Base-by-base conservation (phyloP, 129 eudicot genomes). In the Chrysanthemum seticuspe region DNA sequence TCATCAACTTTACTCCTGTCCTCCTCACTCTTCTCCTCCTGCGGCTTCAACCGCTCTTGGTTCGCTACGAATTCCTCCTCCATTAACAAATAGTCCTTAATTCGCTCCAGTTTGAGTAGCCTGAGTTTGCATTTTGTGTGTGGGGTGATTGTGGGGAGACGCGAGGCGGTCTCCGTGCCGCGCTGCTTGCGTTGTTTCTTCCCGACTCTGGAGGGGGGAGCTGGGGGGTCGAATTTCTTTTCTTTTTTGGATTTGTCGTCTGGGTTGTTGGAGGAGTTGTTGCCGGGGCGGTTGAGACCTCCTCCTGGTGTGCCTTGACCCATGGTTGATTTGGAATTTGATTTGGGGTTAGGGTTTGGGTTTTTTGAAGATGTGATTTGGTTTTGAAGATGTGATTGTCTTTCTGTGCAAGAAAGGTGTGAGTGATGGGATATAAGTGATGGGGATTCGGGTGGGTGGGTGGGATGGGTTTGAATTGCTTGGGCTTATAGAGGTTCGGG, bases 301-400 rank as follows among this genome's bases (percentile, higher is more conserved):
- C 98, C 98, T 3, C 98, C 98, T 3, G 97, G 95, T 2, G 95
- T 84, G 51, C 95, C 96, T 54, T 93, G 97, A 12, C 98, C 98
- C 98, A 93, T 93, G 44, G 1, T 55, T 14, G 19, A 29, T 49
- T 58, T 60, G 12, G 75, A 51, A 52, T 23, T 2, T 6, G 68
- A 50, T 53, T 25, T 27, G 31, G 21, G 48, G 7, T 52, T 56
- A 51, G 67, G 74, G 9, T 57, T 76, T 40, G 9, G 47, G 10
- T 19, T 62, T 62, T 13, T 62, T 13, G n/a, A 14, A 53, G 58
- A 53, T 13, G 16, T 12, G 67, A 44, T 62, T 29, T 25, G 13
- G 4, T 62, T 62, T 27, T 29, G 44, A 19, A 19, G 21, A 19
- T 19, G 21, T 19, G 21, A 1, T 55, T 55, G 61, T 18, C 61